Base-by-base conservation (phyloP, 2,329 filamentous ascomycete species). In the Endoconidiophora polonica region DNA sequence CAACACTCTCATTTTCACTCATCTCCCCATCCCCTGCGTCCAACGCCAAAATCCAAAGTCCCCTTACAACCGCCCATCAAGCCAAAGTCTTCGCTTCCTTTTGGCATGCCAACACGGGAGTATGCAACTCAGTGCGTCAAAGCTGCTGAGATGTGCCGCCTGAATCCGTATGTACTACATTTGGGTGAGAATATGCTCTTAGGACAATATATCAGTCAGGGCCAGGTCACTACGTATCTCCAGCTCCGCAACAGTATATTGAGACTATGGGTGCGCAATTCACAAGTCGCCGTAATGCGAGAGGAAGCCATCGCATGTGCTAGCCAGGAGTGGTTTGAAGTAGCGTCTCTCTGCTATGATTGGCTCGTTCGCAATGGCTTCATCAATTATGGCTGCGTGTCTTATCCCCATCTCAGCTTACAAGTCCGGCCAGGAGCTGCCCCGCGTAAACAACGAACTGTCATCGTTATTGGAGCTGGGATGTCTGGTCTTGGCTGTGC, bases 171-270 rank as follows among this genome's bases (percentile, higher is more conserved):
- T 63, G 80, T 83, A 9, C 68, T 98, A 38, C 87, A 96, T 63
- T 73, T 76, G 23, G 81, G 85, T 55, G 91, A 98, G 63, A 88
- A 95, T 61, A 69, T 74, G 53, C 71, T 94, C 53, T 68, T 98
- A 39, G 77, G 85, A 54, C 73, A 84, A 54, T 81, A 93, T 58
- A 78, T 98, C 57, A 94, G 83, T 60, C 81, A 86, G 58, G 73
- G 81, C 29, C 91, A 98, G 64, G 86, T 95, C 56, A 95, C 90
- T 2, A 85, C 86, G 10, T 98, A 98, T 65, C 70, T 98, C 49
- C 96, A 96, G 62, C 91, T 98, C 55, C 77, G 91, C 57, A 98
- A 98, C 63, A 85, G 86, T 14, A 94, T 98, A 53, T 68, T 98
- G 48, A 76, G 91, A 50, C 66, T 96, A 39, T 98, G 91, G 91